These are phyloP conservation scores for Talaromyces islandicus DNA, from an alignment of 2,329 filamentous ascomycete genomes.

Conservation along the genomic window DNA sequence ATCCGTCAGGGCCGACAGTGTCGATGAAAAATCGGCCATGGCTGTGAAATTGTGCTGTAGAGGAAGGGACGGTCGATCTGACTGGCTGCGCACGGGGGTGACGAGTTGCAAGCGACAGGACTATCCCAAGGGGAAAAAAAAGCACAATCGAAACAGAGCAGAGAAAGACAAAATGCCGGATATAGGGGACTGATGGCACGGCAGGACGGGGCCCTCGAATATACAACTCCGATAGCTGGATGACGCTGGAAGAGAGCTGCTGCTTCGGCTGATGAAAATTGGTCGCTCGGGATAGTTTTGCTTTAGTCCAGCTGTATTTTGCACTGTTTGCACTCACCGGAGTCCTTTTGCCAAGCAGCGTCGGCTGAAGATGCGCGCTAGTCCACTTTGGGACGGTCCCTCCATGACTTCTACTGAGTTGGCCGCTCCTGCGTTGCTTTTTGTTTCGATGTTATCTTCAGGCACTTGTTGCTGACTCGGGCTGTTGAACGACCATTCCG, in stretches of 20 bases:
- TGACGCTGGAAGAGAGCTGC: constrained; percentile 1
- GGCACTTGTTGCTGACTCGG: background rate
- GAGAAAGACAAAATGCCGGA: background rate
- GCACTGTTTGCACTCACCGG: constrained; percentile 7
- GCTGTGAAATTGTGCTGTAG: constrained; percentile 8
- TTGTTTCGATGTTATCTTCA: background rate
- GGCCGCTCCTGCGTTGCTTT: background rate
- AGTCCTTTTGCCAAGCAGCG: background rate
- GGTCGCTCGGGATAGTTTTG: constrained; percentile 7
- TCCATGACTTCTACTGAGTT: background rate
- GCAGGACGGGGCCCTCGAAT: background rate
- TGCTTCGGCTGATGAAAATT: constrained; percentile 10
- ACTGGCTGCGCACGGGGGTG: background rate
- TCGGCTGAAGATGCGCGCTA: background rate
- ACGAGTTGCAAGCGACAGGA: background rate
- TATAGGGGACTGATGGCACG: background rate
- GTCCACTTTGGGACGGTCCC: background rate
- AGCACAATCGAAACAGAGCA: background rate
- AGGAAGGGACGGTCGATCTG: background rate
- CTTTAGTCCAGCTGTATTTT: constrained; percentile 1
- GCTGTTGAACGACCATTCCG: background rate
- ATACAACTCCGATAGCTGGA: constrained; percentile 5
- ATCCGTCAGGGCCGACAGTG: constrained; percentile 62
- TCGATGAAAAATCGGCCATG: constrained; percentile 40
- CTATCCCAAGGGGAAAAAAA: background rate